Percentiles rank a stretch among this genome's conserved stretches.
phyloP scores from a whole-genome alignment of 1,139 yeast species.

The Candida sanyaensis region DNA sequence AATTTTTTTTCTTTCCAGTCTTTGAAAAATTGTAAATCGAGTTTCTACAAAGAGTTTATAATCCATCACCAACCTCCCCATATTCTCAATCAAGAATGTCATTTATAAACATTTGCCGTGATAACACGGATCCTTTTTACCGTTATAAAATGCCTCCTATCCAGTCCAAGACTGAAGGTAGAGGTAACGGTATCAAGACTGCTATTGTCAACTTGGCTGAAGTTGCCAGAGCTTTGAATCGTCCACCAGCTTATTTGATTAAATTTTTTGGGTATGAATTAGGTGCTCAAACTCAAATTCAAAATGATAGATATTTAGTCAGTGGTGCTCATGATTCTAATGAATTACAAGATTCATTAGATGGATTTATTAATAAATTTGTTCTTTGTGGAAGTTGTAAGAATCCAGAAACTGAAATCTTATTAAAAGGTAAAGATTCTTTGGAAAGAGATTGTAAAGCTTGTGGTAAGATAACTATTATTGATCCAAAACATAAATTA shows the following conservation, averaged over 20 bases:
- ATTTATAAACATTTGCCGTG: conserved; percentile 91
- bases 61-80: neutral
- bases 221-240: conserved; percentile 90
- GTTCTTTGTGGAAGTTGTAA: conserved; percentile 94
- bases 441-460: conserved; percentile 96
- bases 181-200: conserved; percentile 99
- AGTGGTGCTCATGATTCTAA: conserved; percentile 94
- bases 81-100: conserved; percentile 54
- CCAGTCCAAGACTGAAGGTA: conserved; percentile 96
- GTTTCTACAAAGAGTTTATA: neutral
- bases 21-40: neutral
- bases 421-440: conserved; percentile 73
- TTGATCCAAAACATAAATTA: conserved; percentile 87
- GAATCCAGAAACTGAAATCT: conserved; percentile 96
- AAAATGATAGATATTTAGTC: conserved; percentile 81
- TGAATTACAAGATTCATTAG: conserved; percentile 90
- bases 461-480: conserved; percentile 86
- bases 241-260: conserved; percentile 90
- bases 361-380: conserved; percentile 89
- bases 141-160: conserved; percentile 99
- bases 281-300: conserved; percentile 89
- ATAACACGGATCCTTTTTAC: conserved; percentile 96
- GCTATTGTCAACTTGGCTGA: conserved; percentile 88
- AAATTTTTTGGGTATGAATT: conserved; percentile 95
- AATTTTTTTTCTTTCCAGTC: neutral